Percentiles rank a stretch among this genome's conserved stretches.
Conservation (phyloP, 768 basidiomycete species). For the Neoboletus magnificus region DNA sequence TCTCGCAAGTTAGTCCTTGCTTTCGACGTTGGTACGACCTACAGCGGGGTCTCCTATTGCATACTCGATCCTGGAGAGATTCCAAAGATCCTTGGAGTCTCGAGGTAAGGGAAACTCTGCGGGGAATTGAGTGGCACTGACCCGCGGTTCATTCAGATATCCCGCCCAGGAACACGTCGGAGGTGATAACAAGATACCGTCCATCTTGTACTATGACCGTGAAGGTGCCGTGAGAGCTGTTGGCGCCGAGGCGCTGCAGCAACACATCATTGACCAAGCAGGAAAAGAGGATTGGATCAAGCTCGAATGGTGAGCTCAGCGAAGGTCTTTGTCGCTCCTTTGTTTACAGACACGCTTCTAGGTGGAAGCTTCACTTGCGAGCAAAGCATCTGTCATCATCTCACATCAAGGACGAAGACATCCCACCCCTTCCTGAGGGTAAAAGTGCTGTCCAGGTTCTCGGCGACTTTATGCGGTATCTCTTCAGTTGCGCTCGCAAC, state of each 20-base stretch:
- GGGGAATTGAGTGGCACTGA: background rate
- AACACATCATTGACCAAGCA: too few relatives aligned
- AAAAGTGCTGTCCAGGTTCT: slow-evolving; percentile 22
- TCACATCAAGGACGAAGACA: slow-evolving; percentile 20
- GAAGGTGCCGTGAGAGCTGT: too few relatives aligned
- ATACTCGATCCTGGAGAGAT: slow-evolving; percentile 36
- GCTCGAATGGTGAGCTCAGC: slow-evolving; percentile 36
- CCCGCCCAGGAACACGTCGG: slow-evolving; percentile 26
- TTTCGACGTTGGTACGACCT: slow-evolving; percentile 45
- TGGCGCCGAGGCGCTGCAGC: too few relatives aligned
- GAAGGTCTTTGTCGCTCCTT: background rate
- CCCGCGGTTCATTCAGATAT: slow-evolving; percentile 30
- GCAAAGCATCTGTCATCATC: slow-evolving; percentile 25
- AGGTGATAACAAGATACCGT: too few relatives aligned
- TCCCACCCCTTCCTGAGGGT: slow-evolving; percentile 23
- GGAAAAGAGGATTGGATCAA: slow-evolving; percentile 15
- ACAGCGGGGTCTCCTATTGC: slow-evolving; percentile 38
- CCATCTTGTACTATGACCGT: too few relatives aligned
- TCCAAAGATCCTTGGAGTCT: slow-evolving; percentile 27
- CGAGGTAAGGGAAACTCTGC: slow-evolving; percentile 18
- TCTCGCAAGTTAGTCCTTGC: slow-evolving; percentile 42
- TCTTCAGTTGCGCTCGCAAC: slow-evolving; percentile 21
- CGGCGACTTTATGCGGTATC: slow-evolving; percentile 27
- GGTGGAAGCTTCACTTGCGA: slow-evolving; percentile 37
- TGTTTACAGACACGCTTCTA: slow-evolving; percentile 5